A percentile compares a stretch with the other conserved stretches of the same genome.
phyloP scores from a whole-genome alignment of 116 monocot genomes.

The Phalaenopsis hybrid region DNA sequence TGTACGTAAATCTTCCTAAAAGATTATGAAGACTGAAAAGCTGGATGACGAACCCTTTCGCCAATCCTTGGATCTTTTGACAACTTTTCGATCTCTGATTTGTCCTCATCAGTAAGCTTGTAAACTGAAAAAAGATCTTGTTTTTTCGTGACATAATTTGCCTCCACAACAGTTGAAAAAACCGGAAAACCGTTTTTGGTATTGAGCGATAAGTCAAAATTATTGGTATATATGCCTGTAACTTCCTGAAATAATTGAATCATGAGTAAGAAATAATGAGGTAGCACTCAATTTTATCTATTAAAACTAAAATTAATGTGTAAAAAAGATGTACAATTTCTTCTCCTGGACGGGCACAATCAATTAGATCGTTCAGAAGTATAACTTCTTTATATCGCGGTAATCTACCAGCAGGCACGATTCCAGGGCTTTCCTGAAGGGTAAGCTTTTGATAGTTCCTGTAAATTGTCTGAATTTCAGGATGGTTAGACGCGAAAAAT shows the following conservation, averaged over 20 bases:
- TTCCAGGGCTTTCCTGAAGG: constrained; percentile 98
- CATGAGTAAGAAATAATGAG: neutral
- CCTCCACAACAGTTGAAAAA: constrained; percentile 92
- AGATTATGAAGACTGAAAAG: neutral
- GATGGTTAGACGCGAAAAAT: neutral
- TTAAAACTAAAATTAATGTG: too few species aligned
- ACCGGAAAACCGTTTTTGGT: constrained; percentile 99
- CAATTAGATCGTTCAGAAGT: constrained; percentile 92
- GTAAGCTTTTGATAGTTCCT: constrained; percentile 99
- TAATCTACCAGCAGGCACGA: constrained; percentile 94
- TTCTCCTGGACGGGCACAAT: constrained; percentile 99
- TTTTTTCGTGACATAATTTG: constrained; percentile 89
- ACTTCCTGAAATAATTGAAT: constrained; percentile 65
- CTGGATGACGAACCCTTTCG: constrained; percentile 61
- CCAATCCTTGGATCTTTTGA: constrained; percentile 91
- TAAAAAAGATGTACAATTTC: constrained; percentile 64
- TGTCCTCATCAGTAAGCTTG: constrained; percentile 97
- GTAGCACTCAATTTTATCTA: neutral
- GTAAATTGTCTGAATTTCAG: constrained; percentile 69
- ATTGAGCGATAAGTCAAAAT: constrained; percentile 69
- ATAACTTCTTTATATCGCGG: constrained; percentile 99
- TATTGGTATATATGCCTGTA: constrained; percentile 97
- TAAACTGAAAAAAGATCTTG: constrained; percentile 94
- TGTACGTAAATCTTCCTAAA: too few species aligned
- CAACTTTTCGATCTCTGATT: constrained; percentile 87